Conservation (phyloP, 495 filamentous ascomycete species). For the Polyplosphaeria fusca region DNA sequence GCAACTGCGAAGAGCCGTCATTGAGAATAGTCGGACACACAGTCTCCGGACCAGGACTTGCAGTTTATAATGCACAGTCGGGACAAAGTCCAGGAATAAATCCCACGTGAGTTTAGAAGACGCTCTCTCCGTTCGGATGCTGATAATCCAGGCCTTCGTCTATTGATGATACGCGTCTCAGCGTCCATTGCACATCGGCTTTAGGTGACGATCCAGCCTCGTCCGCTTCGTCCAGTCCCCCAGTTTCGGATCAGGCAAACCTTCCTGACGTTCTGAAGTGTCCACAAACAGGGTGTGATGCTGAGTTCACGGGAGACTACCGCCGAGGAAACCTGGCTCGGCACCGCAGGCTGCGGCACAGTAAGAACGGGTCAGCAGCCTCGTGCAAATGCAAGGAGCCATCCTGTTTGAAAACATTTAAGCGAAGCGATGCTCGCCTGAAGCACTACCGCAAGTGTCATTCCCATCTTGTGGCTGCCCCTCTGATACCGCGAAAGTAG, state of each 20-base stretch:
- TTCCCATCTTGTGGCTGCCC: background rate
- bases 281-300: background rate
- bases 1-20: no score
- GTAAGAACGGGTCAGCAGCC: background rate
- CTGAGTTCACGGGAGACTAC: background rate
- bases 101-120: no score
- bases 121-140: no score
- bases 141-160: background rate
- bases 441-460: constrained; percentile 20
- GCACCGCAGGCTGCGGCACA: background rate
- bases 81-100: no score
- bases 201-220: background rate
- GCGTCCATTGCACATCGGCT: no score
- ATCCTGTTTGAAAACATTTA: background rate
- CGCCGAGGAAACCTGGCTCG: background rate
- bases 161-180: no score
- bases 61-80: no score
- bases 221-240: background rate
- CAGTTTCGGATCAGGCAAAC: background rate
- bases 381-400: background rate
- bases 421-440: constrained; percentile 6
- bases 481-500: background rate
- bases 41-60: no score
- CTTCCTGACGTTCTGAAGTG: background rate
- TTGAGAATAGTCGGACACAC: no score